Conservation (phyloP, 768 basidiomycete species). For the Mrakia gelida region DNA sequence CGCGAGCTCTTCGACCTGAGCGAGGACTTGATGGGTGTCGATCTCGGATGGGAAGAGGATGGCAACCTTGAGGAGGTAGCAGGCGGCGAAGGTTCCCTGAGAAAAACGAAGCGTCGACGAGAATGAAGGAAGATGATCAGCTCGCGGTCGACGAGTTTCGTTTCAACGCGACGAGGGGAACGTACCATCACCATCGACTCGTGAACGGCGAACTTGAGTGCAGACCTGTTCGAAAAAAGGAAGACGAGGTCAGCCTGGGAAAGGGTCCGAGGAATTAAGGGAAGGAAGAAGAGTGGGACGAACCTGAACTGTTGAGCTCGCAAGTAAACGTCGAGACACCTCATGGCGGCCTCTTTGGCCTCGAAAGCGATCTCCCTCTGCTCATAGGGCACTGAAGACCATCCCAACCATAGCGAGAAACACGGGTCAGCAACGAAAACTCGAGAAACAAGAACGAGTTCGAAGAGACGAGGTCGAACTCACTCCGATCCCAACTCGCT, state of each 20-base stretch:
- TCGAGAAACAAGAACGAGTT: neutral
- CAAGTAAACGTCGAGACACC: conserved; percentile 78
- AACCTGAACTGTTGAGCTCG: conserved; percentile 48
- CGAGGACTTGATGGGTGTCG: conserved; percentile 68
- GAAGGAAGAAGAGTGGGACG: neutral
- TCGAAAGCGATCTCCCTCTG: conserved; percentile 65
- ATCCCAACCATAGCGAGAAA: too few relatives aligned
- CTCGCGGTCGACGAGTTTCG: neutral
- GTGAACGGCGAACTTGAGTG: conserved; percentile 87
- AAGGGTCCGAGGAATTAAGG: neutral
- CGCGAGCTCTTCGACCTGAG: conserved; percentile 84
- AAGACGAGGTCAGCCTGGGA: neutral
- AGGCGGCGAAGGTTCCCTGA: conserved; percentile 14
- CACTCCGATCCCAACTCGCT: conserved; percentile 63
- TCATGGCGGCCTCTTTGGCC: conserved; percentile 85
- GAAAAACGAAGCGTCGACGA: neutral
- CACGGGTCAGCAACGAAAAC: neutral
- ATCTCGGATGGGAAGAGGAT: conserved; percentile 83
- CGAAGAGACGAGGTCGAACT: neutral
- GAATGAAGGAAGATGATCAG: neutral
- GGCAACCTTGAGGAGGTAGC: conserved; percentile 47
- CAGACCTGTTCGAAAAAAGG: conserved; percentile 50
- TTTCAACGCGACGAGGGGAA: conserved; percentile 60
- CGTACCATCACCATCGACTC: conserved; percentile 87
- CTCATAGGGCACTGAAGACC: conserved; percentile 2